Evolutionary conservation across 306 rosid genomes (phyloP).

Genomic region (Quercus agrifolia): DNA sequence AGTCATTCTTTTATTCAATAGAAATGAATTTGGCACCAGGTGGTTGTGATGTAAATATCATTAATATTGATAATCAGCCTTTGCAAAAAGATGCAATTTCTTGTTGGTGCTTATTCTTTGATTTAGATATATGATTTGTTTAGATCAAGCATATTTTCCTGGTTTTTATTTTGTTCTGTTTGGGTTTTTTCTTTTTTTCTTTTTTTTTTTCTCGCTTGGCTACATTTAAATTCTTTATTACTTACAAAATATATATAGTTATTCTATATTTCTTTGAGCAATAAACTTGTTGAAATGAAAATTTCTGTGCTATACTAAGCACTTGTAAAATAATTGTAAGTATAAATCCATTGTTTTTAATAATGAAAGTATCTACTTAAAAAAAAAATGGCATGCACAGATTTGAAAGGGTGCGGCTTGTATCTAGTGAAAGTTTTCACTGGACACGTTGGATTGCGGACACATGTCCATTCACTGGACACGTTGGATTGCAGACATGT

Average conservation of each 20-base stretch:
- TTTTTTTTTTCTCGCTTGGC: background rate
- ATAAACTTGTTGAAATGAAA: background rate
- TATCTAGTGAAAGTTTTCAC: too few species aligned
- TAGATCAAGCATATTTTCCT: background rate
- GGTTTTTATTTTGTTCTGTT: background rate
- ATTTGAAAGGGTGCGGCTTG: too few species aligned
- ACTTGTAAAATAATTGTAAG: background rate
- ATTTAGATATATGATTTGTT: background rate
- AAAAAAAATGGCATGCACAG: background rate
- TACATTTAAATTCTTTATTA: too few species aligned
- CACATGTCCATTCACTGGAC: too few species aligned
- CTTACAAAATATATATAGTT: background rate
- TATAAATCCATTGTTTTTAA: background rate
- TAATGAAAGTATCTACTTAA: background rate
- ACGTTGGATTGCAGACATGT: too few species aligned
- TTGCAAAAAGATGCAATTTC: slow-evolving; percentile 8
- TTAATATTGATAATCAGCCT: slow-evolving; percentile 14
- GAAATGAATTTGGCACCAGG: slow-evolving; percentile 25
- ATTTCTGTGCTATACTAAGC: background rate
- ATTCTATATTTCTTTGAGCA: background rate
- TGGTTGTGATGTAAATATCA: slow-evolving; percentile 34
- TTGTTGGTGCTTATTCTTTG: background rate
- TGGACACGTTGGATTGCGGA: too few species aligned
- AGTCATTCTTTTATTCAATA: slow-evolving; percentile 45
- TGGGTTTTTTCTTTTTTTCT: background rate